Conservation (phyloP, 768 basidiomycete genomes). For the Boletus patriciae region DNA sequence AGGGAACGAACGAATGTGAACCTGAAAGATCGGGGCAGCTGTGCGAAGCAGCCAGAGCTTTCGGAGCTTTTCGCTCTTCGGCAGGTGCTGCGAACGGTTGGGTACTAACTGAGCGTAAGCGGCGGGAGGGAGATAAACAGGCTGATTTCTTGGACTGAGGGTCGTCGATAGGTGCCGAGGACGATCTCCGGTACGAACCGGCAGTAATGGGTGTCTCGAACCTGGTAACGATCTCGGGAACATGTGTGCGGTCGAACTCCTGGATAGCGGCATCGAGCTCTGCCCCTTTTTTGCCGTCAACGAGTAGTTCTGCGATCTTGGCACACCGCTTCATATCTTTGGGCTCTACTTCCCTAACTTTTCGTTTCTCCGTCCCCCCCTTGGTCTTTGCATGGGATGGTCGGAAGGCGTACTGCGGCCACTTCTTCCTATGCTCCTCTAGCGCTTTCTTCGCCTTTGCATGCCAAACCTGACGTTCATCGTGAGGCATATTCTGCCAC, state of each 20-base stretch:
- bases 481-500: constrained; percentile 75
- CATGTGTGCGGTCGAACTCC: constrained; percentile 52
- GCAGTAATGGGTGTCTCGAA: constrained; percentile 76
- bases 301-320: constrained; percentile 67
- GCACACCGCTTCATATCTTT: constrained; percentile 61
- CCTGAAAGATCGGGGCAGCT: constrained; percentile 35
- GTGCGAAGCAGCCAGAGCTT: constrained; percentile 14
- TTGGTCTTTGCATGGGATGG: constrained; percentile 49
- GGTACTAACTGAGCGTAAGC: constrained; percentile 25
- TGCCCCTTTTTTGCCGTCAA: constrained; percentile 62
- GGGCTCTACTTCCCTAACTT: constrained; percentile 39
- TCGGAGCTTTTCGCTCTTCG: constrained; percentile 1
- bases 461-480: constrained; percentile 79
- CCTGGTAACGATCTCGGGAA: constrained; percentile 64
- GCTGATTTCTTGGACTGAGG: constrained; percentile 35
- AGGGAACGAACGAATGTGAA: constrained; percentile 36
- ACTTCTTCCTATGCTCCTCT: constrained; percentile 69
- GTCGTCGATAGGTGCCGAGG: constrained; percentile 55
- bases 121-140: constrained; percentile 21
- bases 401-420: constrained; percentile 73
- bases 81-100: constrained; percentile 17
- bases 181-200: constrained; percentile 66
- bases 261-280: constrained; percentile 62
- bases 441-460: constrained; percentile 69
- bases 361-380: constrained; percentile 34